Conservation (phyloP, 208 protist species). For the Phytomonas sp. region DNA sequence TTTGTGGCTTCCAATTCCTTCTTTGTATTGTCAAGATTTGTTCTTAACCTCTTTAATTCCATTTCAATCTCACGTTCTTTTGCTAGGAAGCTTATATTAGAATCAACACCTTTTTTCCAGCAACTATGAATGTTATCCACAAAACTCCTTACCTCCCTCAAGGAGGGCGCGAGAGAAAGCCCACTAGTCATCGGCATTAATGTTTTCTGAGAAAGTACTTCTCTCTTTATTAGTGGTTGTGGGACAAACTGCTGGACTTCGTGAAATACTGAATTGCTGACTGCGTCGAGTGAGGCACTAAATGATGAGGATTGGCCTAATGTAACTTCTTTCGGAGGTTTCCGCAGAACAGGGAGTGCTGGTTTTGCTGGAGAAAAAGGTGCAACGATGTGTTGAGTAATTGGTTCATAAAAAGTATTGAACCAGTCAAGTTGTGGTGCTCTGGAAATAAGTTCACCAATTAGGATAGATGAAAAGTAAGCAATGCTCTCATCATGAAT, state of each 20-base stretch:
- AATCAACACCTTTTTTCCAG: constrained; percentile 59
- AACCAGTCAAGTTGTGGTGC: constrained; percentile 71
- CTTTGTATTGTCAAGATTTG: constrained; percentile 35
- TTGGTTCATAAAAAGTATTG: constrained; percentile 72
- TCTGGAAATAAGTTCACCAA: constrained; percentile 67
- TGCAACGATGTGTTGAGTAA: constrained; percentile 75
- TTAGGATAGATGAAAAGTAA: constrained; percentile 46
- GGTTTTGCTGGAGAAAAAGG: constrained; percentile 53
- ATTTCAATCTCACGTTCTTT: constrained; percentile 38
- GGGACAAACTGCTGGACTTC: background rate
- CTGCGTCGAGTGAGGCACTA: background rate
- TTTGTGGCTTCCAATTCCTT: constrained; percentile 27
- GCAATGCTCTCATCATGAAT: constrained; percentile 49
- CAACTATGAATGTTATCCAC: constrained; percentile 79
- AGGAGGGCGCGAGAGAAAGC: constrained; percentile 26
- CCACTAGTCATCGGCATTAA: background rate
- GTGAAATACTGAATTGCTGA: constrained; percentile 11
- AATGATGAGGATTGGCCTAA: background rate
- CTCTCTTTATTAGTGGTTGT: background rate
- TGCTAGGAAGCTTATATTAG: constrained; percentile 51
- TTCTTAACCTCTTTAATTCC: constrained; percentile 43
- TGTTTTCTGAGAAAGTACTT: background rate
- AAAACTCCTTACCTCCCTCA: constrained; percentile 69
- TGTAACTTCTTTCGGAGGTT: background rate
- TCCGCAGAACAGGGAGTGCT: background rate